Conservation (phyloP, 2,329 filamentous ascomycete species). For the Diaporthe batatas region DNA sequence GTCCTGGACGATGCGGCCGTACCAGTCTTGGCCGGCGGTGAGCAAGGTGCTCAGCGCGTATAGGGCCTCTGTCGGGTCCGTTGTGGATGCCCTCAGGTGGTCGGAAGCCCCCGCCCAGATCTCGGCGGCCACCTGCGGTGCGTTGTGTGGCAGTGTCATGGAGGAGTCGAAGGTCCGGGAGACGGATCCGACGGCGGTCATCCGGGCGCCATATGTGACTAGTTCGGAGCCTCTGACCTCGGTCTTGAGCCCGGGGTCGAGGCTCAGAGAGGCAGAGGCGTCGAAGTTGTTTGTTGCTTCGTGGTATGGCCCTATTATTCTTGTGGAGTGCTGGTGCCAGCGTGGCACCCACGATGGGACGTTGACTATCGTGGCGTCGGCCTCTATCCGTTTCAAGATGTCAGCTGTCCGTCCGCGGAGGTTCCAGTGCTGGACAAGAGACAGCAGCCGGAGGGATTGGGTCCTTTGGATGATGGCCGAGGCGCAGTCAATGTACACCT, state of each 20-base stretch:
- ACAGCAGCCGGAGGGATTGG: background rate
- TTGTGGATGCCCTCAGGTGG: background rate
- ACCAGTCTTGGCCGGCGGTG: background rate
- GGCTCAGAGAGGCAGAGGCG: background rate
- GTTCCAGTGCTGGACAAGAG: background rate
- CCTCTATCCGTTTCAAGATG: no score
- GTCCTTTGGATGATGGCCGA: background rate
- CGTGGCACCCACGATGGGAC: constrained; percentile 4
- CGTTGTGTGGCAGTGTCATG: background rate
- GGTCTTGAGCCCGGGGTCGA: background rate
- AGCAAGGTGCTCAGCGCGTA: background rate
- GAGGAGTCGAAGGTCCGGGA: background rate
- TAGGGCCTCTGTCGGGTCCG: background rate
- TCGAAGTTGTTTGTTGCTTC: background rate
- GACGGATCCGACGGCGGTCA: background rate
- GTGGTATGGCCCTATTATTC: background rate
- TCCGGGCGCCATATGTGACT: background rate
- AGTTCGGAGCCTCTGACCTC: background rate
- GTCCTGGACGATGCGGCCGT: background rate
- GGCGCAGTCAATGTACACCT: background rate
- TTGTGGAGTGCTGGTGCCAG: background rate
- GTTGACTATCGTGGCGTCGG: background rate
- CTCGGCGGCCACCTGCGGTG: background rate
- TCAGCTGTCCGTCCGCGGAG: background rate
- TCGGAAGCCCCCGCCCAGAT: background rate